Evolutionary conservation across 2,329 filamentous ascomycete genomes (phyloP).

Genomic region (Colletotrichum filicis): DNA sequence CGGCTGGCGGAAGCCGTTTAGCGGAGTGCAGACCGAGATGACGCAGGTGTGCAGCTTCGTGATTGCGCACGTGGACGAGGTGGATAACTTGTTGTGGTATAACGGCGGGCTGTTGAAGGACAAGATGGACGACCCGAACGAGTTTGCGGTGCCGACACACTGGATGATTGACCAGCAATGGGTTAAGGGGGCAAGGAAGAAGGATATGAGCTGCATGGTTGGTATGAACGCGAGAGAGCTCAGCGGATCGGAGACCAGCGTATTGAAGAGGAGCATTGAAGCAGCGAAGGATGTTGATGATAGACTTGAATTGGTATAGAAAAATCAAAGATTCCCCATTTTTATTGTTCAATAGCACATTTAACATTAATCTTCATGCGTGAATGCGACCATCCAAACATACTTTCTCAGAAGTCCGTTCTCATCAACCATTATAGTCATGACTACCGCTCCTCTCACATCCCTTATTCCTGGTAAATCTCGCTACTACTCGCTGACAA

Average conservation of each 20-base stretch:
- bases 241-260: constrained; percentile 6
- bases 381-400: neutral
- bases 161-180: constrained; percentile 54
- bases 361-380: neutral
- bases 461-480: too few species aligned
- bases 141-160: constrained; percentile 48
- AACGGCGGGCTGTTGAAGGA: constrained; percentile 56
- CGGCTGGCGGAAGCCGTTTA: constrained; percentile 43
- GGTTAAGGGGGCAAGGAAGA: constrained; percentile 46
- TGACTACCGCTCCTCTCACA: too few species aligned
- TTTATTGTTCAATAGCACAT: neutral
- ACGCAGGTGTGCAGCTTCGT: constrained; percentile 50
- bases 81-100: constrained; percentile 51
- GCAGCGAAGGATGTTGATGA: constrained; percentile 36
- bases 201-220: constrained; percentile 52
- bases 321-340: neutral
- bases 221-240: constrained; percentile 21
- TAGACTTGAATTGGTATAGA: constrained; percentile 9
- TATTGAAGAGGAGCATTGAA: constrained; percentile 35
- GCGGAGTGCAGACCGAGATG: constrained; percentile 17
- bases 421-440: too few species aligned
- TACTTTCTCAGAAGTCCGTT: too few species aligned
- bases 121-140: constrained; percentile 43
- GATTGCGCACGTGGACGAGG: constrained; percentile 54
- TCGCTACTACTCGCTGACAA: too few species aligned